Base-by-base conservation (phyloP, 1,139 yeast species). In the Pichia inconspicua region DNA sequence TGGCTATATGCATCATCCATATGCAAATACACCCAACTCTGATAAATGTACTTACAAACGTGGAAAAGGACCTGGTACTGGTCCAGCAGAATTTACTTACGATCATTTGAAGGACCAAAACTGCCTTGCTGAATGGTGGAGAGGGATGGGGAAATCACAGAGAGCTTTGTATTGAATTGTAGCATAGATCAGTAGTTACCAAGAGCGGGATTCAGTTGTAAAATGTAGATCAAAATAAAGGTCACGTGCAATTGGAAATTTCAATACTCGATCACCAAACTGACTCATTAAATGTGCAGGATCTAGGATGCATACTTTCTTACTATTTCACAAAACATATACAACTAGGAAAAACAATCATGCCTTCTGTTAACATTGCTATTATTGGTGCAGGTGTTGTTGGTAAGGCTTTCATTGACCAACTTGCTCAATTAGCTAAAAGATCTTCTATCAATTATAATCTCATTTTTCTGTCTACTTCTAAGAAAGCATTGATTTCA, bases 341-440 rank as follows among this genome's bases (percentile, higher is more conserved):
- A 30, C n/a, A 22, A 22, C 4, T 30, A 12, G 9, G 14, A 34
- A 25, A 14, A 34, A 35, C 39, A 10, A 51, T 41, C 46, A 55
- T 53, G 55, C 78, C 74, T 64, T 72, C 85, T 49, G 87, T 85
- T 44, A 84, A 86, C 64, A 71, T 87, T 53, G 95, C 95, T 47
- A 78, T 87, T 56, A 82, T 87, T 56, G 96, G 96, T 50, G 82
- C 96, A 45, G 97, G 97, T 58, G 92, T 89, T 47, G 97, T 92
- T 53, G 99, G 99, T 50, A 77, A 94, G 36, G 89, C 96, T 47
- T 88, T 88, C 69, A 73, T 92, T 67, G 78, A 79, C 61, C 94
- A 84, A 69, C 74, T 90, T 57, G 72, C 76, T 55, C 55, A 60
- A 41, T 49, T 68, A 44, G 28, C 50, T 14, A 37, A 50, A n/a